phyloP scores from a whole-genome alignment of 345 rosid genomes.

The Sisymbrium altissimum region DNA sequence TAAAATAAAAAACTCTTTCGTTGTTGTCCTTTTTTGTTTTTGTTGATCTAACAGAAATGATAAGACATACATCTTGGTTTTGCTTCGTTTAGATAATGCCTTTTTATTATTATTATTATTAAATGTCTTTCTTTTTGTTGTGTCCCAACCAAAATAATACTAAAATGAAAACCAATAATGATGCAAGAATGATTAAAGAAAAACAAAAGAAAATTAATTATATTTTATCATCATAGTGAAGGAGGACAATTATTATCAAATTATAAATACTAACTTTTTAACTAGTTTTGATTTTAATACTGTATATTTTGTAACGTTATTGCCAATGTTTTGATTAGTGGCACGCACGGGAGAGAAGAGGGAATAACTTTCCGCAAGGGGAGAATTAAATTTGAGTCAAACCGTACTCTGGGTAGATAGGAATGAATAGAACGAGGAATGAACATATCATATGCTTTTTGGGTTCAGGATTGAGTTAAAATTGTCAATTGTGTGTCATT shows the following conservation, averaged over 20 bases:
- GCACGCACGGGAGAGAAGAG: background rate
- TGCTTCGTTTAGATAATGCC: conserved; percentile 2
- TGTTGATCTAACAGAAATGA: conserved; percentile 1
- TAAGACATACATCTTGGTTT: background rate
- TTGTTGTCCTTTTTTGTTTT: background rate
- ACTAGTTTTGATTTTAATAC: background rate
- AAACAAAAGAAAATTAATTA: background rate
- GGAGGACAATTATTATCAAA: background rate
- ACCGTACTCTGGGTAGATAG: background rate
- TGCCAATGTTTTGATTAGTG: background rate
- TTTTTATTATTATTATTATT: background rate
- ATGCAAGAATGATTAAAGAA: conserved; percentile 6
- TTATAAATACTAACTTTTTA: background rate
- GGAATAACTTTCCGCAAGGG: background rate
- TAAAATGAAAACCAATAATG: background rate
- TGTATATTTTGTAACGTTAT: background rate
- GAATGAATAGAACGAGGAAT: no score
- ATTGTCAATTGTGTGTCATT: background rate
- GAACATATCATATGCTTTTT: background rate
- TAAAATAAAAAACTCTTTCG: background rate
- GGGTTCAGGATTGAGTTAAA: background rate
- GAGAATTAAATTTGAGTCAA: background rate
- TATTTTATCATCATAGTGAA: background rate
- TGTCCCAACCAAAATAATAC: background rate
- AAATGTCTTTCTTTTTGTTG: background rate